Conservation (phyloP, 2,329 filamentous ascomycete genomes). For the Madurella fahalii region DNA sequence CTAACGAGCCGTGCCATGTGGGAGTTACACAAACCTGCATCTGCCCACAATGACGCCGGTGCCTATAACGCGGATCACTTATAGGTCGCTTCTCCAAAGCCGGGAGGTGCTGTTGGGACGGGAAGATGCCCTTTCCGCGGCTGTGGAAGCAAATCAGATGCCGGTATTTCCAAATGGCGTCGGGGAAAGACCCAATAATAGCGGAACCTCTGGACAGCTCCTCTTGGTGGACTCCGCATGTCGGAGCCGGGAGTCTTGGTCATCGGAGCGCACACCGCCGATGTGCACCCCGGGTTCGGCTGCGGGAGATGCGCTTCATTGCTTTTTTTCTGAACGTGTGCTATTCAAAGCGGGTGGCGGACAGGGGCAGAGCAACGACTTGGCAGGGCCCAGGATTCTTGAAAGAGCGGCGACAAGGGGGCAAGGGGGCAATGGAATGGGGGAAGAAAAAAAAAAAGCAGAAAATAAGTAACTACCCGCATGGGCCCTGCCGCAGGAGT, state of each 20-base stretch:
- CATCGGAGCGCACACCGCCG: slow-evolving; percentile 12
- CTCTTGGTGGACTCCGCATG: neutral
- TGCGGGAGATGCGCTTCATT: neutral
- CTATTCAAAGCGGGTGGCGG: slow-evolving; percentile 7
- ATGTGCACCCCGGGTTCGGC: slow-evolving; percentile 7
- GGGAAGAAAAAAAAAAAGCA: no score
- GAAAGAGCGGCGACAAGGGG: slow-evolving; percentile 6
- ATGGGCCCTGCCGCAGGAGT: neutral
- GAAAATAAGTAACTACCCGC: neutral
- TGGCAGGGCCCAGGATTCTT: slow-evolving; percentile 8
- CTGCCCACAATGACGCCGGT: no score
- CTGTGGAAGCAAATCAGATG: slow-evolving; percentile 19
- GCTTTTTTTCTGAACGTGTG: slow-evolving; percentile 9
- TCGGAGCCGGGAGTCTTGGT: slow-evolving; percentile 4
- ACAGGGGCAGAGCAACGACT: slow-evolving; percentile 12
- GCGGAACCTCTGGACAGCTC: neutral
- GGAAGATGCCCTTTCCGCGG: slow-evolving; percentile 10
- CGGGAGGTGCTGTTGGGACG: no score
- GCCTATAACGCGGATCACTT: no score
- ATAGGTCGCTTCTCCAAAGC: no score
- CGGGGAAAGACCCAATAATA: neutral
- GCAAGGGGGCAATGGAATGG: no score
- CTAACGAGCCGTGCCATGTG: no score
- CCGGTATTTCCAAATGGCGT: slow-evolving; percentile 1
- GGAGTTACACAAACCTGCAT: no score